Conservation (phyloP, 1,284 basidiomycete genomes). For the Ustilago sp. region DNA sequence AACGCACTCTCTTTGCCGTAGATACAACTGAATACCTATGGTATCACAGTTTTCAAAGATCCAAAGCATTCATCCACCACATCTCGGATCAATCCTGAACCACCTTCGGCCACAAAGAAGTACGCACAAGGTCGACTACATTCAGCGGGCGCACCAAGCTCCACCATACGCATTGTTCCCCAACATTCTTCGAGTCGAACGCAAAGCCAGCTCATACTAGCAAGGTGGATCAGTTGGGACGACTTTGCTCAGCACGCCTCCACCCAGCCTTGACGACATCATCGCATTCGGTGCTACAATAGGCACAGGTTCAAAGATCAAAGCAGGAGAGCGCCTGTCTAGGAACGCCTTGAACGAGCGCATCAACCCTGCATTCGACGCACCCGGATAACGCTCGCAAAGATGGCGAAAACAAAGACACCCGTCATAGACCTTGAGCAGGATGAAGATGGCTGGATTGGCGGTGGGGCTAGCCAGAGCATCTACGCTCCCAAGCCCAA, state of each 20-base stretch:
- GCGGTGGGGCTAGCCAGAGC: constrained; percentile 54
- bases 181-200: too few relatives aligned
- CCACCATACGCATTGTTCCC: too few relatives aligned
- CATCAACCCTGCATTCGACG: constrained; percentile 8
- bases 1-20: constrained; percentile 53
- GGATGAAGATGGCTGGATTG: constrained; percentile 51
- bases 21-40: constrained; percentile 56
- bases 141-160: constrained; percentile 30
- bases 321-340: constrained; percentile 23
- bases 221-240: too few relatives aligned
- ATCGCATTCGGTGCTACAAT: too few relatives aligned
- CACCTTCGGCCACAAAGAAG: constrained; percentile 16
- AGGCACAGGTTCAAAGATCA: neutral
- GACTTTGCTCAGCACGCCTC: too few relatives aligned
- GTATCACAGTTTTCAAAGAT: constrained; percentile 54
- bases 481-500: constrained; percentile 45
- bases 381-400: neutral
- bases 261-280: too few relatives aligned
- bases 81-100: constrained; percentile 48
- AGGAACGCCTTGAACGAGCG: constrained; percentile 13
- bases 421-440: constrained; percentile 40
- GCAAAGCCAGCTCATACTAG: too few relatives aligned
- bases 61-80: constrained; percentile 54
- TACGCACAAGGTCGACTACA: constrained; percentile 15
- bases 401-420: constrained; percentile 24